These are phyloP conservation scores for Ophiostoma fasciatum DNA, from an alignment of 2,329 filamentous ascomycete species.

Conservation along the genomic window DNA sequence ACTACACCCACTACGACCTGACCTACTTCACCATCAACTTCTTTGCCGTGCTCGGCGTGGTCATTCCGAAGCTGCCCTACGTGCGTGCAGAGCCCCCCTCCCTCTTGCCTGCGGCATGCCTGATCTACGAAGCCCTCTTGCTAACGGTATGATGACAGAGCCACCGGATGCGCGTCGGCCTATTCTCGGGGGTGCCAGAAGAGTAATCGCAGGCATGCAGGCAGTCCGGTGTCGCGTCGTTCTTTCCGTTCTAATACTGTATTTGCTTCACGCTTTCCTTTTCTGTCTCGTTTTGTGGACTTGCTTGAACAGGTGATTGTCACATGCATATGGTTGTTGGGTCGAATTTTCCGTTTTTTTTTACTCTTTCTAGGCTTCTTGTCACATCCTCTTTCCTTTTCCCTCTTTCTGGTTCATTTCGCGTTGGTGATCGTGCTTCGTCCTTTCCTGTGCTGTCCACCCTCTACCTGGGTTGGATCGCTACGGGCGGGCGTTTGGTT, in stretches of 20 bases:
- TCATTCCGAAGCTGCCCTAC: conserved; percentile 91
- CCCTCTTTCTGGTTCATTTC: neutral
- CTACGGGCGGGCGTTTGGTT: conserved; percentile 10
- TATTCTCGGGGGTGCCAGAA: conserved; percentile 56
- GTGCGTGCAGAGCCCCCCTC: too few species aligned
- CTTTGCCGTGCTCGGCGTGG: conserved; percentile 76
- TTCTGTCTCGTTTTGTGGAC: neutral
- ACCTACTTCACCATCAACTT: conserved; percentile 97
- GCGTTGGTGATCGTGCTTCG: neutral
- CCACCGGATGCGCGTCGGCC: conserved; percentile 61
- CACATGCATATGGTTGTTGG: conserved; percentile 1
- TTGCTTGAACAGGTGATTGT: conserved; percentile 1
- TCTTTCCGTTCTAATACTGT: neutral
- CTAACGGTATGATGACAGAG: conserved; percentile 45
- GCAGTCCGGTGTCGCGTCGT: neutral
- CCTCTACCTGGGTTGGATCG: neutral
- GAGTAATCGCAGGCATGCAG: conserved; percentile 24
- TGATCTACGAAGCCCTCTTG: too few species aligned
- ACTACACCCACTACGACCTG: conserved; percentile 97
- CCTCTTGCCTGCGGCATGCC: too few species aligned
- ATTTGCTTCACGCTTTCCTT: neutral
- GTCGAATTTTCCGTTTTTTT: conserved; percentile 1
- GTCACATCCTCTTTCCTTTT: neutral
- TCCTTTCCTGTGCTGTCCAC: neutral
- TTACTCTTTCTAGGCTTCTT: neutral